These are phyloP conservation scores for Cyclostephanos invisitatus DNA, from an alignment of 108 stramenopile species.

Conservation along the genomic window DNA sequence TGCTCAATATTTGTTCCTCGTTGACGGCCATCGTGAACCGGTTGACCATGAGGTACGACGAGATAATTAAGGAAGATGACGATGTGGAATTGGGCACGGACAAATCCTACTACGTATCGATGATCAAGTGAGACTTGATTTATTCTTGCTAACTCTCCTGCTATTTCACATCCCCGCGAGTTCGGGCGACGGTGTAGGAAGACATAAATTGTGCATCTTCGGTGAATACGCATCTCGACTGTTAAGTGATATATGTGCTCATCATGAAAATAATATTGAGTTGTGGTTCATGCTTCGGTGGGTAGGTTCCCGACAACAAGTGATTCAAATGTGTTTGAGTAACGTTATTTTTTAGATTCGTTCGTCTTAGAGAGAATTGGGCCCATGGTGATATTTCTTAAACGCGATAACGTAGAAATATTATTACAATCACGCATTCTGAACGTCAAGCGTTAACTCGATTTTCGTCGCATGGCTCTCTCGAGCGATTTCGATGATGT, in stretches of 20 bases:
- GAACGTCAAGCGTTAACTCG: too few relatives aligned
- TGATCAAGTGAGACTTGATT: neutral
- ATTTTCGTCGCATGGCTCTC: too few relatives aligned
- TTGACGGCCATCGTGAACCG: constrained; percentile 29
- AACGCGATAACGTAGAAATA: neutral
- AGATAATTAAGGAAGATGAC: constrained; percentile 19
- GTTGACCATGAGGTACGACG: constrained; percentile 24
- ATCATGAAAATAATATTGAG: too few relatives aligned
- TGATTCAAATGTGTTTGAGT: neutral
- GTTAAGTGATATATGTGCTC: neutral
- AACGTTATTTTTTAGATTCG: neutral
- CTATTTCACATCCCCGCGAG: neutral
- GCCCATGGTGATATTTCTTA: neutral
- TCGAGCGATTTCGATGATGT: too few relatives aligned
- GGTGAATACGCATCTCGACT: neutral
- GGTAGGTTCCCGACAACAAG: neutral
- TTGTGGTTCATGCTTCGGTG: too few relatives aligned
- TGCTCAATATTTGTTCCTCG: constrained; percentile 42
- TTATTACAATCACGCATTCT: too few relatives aligned
- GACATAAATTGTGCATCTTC: neutral
- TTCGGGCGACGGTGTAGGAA: neutral
- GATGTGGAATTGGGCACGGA: neutral
- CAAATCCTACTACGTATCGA: neutral
- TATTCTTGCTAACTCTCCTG: neutral
- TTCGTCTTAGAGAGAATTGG: neutral